Percentiles rank a stretch among this genome's conserved stretches.
Conservation (phyloP, 225 moss, liverwort and hornwort species). For the Marchantia paleacea region DNA sequence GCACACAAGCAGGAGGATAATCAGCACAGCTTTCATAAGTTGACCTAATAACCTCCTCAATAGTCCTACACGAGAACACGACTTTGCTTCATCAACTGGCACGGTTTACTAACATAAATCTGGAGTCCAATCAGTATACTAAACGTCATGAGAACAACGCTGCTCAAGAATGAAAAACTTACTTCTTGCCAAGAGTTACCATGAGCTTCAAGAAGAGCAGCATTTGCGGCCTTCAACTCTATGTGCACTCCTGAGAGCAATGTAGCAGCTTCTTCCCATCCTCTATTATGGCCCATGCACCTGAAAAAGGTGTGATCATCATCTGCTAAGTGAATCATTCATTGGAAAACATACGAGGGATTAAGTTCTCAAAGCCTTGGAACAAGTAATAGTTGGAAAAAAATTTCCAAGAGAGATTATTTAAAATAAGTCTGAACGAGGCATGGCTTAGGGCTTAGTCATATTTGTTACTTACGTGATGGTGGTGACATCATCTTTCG, state of each 20-base stretch:
- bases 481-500: constrained; percentile 68
- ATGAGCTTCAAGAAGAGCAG: constrained; percentile 84
- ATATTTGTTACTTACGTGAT: constrained; percentile 55
- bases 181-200: constrained; percentile 95
- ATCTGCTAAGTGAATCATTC: background rate
- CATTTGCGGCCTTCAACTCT: constrained; percentile 94
- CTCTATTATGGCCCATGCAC: constrained; percentile 99
- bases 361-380: background rate
- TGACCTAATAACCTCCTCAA: background rate
- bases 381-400: background rate
- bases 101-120: background rate
- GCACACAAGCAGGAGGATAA: constrained; percentile 7
- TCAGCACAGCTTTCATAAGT: constrained; percentile 6
- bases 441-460: too few species aligned
- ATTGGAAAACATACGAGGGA: background rate
- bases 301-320: constrained; percentile 25
- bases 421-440: too few species aligned
- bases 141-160: background rate
- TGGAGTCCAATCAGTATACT: background rate
- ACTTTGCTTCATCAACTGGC: background rate
- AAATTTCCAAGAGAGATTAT: background rate
- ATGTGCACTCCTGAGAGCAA: constrained; percentile 69
- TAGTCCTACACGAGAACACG: background rate
- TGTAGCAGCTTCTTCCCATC: constrained; percentile 99
- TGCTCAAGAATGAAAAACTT: background rate